Evolutionary conservation across 495 filamentous ascomycete species (phyloP).

Genomic region (Penicillium cinerascens): DNA sequence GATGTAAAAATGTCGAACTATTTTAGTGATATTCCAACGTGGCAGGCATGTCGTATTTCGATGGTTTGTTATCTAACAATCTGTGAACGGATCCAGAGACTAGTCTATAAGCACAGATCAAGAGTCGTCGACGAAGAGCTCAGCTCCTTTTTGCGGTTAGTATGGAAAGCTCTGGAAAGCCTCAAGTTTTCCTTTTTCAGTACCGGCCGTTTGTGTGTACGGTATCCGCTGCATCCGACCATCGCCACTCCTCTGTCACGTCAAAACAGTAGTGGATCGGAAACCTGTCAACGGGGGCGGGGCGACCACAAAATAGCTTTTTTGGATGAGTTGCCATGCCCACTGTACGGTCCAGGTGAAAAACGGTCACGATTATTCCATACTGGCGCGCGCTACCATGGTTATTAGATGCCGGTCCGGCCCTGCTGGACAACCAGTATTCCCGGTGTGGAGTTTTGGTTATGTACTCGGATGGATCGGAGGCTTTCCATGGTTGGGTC

Average conservation of each 20-base stretch:
- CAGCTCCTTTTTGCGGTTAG: not conserved
- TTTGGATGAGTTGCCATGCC: slow-evolving; percentile 1
- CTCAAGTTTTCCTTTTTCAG: not conserved
- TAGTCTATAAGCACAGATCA: not conserved
- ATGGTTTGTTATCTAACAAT: not conserved
- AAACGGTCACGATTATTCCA: slow-evolving; percentile 1
- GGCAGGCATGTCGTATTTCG: not conserved
- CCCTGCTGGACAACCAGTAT: slow-evolving; percentile 27
- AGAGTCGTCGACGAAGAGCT: not conserved
- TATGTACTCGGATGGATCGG: slow-evolving; percentile 7
- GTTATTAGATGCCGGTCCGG: slow-evolving; percentile 22
- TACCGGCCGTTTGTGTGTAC: slow-evolving; percentile 11
- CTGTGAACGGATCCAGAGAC: not conserved
- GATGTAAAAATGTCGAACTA: not conserved
- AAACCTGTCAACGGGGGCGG: slow-evolving; percentile 16
- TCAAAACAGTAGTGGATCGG: slow-evolving; percentile 21
- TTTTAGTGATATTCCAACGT: not conserved
- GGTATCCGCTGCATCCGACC: slow-evolving; percentile 22
- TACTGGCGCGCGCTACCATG: slow-evolving; percentile 12
- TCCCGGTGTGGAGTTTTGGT: slow-evolving; percentile 18
- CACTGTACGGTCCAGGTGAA: not conserved
- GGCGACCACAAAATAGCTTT: slow-evolving; percentile 5
- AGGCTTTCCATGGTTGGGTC: slow-evolving; percentile 16
- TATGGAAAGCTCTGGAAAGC: not conserved
- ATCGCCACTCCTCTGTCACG: slow-evolving; percentile 17